phyloP scores from a whole-genome alignment of 116 monocot genomes.

The Papilionanthe hybrid region DNA sequence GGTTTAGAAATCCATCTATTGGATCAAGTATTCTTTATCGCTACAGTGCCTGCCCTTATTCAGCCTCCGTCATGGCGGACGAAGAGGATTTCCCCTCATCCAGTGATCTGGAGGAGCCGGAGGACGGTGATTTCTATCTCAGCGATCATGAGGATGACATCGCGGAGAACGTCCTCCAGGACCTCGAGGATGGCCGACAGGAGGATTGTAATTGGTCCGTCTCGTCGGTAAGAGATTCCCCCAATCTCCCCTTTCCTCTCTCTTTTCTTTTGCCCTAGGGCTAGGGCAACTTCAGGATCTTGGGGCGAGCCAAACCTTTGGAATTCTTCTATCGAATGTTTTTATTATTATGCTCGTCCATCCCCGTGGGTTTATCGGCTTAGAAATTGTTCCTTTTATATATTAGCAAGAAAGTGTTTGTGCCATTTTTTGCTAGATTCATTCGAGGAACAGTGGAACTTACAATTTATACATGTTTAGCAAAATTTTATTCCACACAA shows the following conservation, averaged over 20 bases:
- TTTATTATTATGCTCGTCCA: neutral
- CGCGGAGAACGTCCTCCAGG: slow-evolving; percentile 57
- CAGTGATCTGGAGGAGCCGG: slow-evolving; percentile 29
- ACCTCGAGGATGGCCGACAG: slow-evolving; percentile 37
- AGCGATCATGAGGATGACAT: slow-evolving; percentile 50
- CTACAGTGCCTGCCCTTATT: neutral
- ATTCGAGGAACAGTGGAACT: neutral
- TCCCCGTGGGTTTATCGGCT: neutral
- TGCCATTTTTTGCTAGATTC: neutral
- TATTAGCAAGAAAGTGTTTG: neutral
- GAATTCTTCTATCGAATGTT: neutral
- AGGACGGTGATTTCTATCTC: slow-evolving; percentile 33
- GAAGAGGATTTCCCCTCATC: slow-evolving; percentile 40
- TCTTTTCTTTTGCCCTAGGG: neutral
- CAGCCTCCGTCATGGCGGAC: slow-evolving; percentile 11
- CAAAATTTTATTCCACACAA: neutral
- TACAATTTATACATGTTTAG: neutral
- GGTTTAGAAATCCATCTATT: neutral
- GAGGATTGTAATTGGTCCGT: slow-evolving; percentile 58
- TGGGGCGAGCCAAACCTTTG: neutral
- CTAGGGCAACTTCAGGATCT: neutral
- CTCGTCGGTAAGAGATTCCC: slow-evolving; percentile 36
- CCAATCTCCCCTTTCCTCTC: neutral
- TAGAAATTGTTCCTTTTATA: neutral
- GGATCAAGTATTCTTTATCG: neutral